Evolutionary conservation across 306 rosid genomes (phyloP), one percentile per base, ranked within the genome.

Genomic region (Echinosophora koreensis): DNA sequence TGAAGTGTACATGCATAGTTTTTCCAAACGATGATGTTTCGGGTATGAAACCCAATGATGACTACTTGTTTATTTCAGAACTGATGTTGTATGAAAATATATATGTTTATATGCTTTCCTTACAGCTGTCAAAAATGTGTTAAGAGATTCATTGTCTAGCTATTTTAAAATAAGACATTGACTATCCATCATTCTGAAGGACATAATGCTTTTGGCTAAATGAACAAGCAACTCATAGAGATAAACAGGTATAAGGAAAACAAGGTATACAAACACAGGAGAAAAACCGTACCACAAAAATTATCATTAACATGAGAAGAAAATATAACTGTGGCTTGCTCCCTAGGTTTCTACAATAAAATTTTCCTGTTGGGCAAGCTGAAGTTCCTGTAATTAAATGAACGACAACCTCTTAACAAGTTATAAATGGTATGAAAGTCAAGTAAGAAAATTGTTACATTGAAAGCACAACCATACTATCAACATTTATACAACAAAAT

Each of bases 301-400:
- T 13, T 89, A 82, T 94, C 97, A 67, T 94, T 92, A 83, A 94
- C 88, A 9, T 59, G 91, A 66, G 97, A 94, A 66, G 97, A 89
- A 82, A 89, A 89, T 84, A 92, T 83, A 30, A 90, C 75, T 47
- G 85, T 44, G 98, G 97, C 59, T 59, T 92, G 86, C 97, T 94
- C 77, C 98, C 98, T 39, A 88, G 76, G 73, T 94, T 94, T 71
- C 82, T 82, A 82, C 97, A 92, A 63, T 89, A 92, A 80, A 94
- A 94, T 73, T 87, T 92, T 15, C 92, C 93, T 1, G 84, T 73
- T 0, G 90, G 85, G 72, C 97, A 94, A 75, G 98, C 97, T 27
- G 97, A 89, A 81, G 98, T 94, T 69, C 98, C 98, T 94, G 91
- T 68, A 80, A 56, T 74, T 37, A 66, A 69, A 84, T 9, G 56